Evolutionary conservation across 495 filamentous ascomycete genomes (phyloP).

Genomic region (Podospora bellae-mahoneyi): DNA sequence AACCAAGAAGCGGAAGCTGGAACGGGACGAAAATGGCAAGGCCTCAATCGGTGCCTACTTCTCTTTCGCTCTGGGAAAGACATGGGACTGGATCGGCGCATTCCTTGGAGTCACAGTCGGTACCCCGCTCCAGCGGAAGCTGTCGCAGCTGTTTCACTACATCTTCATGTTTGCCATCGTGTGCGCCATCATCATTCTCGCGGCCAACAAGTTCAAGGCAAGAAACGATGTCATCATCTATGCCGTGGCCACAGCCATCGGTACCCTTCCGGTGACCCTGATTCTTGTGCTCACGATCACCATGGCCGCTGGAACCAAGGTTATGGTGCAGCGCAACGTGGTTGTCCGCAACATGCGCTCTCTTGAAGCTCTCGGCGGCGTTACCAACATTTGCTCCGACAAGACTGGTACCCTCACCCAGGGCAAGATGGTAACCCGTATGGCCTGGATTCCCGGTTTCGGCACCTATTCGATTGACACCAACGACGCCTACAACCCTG

Average conservation of each 20-base stretch:
- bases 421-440: slow-evolving; percentile 69
- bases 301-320: slow-evolving; percentile 75
- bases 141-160: slow-evolving; percentile 12
- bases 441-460: slow-evolving; percentile 39
- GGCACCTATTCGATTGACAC: slow-evolving; percentile 7
- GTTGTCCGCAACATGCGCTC: slow-evolving; percentile 69
- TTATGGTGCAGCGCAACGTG: slow-evolving; percentile 73
- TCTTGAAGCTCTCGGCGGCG: slow-evolving; percentile 76
- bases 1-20: slow-evolving; percentile 10
- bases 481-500: slow-evolving; percentile 36
- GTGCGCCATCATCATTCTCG: slow-evolving; percentile 14
- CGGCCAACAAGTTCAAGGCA: slow-evolving; percentile 51
- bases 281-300: slow-evolving; percentile 70
- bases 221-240: slow-evolving; percentile 77
- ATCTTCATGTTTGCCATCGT: slow-evolving; percentile 14
- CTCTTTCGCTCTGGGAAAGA: not conserved
- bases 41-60: slow-evolving; percentile 4
- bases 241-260: slow-evolving; percentile 69
- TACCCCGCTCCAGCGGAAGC: slow-evolving; percentile 17
- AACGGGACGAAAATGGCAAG: slow-evolving; percentile 10
- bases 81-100: slow-evolving; percentile 9
- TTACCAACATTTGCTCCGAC: slow-evolving; percentile 84
- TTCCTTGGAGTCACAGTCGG: slow-evolving; percentile 14
- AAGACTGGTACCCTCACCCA: slow-evolving; percentile 85
- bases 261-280: slow-evolving; percentile 66